Evolutionary conservation across 257 asterid genomes (phyloP).

Genomic region (Linaria vulgaris): DNA sequence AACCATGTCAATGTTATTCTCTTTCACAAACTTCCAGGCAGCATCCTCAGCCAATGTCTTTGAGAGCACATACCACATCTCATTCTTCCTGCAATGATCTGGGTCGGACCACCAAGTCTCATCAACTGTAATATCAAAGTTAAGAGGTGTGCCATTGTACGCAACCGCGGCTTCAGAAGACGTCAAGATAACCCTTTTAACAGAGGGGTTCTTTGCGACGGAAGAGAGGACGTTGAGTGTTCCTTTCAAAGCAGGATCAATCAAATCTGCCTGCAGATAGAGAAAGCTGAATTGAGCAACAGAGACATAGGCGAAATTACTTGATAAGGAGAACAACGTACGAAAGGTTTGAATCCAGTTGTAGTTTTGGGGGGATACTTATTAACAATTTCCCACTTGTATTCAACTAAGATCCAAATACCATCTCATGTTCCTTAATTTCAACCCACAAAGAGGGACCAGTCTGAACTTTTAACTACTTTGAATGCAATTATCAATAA

Average conservation of each 20-base stretch:
- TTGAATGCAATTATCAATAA: no score
- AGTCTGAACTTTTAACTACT: no score
- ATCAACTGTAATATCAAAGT: constrained; percentile 59
- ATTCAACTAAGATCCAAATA: no score
- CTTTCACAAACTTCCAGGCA: constrained; percentile 45
- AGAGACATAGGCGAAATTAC: no score
- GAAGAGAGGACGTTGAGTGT: constrained; percentile 71
- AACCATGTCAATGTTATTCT: constrained; percentile 45
- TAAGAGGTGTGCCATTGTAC: constrained; percentile 45
- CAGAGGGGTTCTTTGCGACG: constrained; percentile 55
- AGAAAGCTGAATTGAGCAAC: neutral
- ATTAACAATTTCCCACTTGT: no score
- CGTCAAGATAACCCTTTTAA: constrained; percentile 62
- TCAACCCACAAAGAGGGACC: no score
- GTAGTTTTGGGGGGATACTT: no score
- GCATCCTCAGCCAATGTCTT: constrained; percentile 57
- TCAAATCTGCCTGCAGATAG: constrained; percentile 47
- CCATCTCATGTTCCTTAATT: no score
- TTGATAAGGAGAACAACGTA: no score
- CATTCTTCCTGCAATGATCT: constrained; percentile 47
- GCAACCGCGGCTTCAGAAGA: constrained; percentile 64
- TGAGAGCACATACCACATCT: constrained; percentile 35
- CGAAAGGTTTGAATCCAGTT: no score
- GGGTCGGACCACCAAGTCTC: constrained; percentile 70
- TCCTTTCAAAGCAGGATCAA: constrained; percentile 78